Base-by-base conservation (phyloP, 108 stramenopile species). In the Fragilariopsis cylindrus region DNA sequence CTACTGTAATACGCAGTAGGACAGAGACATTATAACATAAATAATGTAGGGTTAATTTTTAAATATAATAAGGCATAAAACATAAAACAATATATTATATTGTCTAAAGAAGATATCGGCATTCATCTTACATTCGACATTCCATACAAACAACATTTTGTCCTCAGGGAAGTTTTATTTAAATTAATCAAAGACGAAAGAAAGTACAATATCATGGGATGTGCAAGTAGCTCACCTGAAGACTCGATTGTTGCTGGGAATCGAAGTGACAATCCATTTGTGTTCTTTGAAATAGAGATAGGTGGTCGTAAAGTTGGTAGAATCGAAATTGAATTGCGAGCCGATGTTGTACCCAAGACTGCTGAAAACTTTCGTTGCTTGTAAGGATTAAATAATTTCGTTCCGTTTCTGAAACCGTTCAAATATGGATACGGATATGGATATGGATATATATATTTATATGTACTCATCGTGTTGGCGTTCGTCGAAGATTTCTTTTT, bases 201-300 rank as follows among this genome's bases (percentile, higher is more conserved):
- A 30, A 30, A 30, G 30, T 30, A 30, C 0, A 30, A 30, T 48
- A 72, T 13, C 19, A 75, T 75, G 74, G 74, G 74, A 19, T 75
- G 74, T 57, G 74, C 65, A 68, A 60, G 58, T 18, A 75, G 74
- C 48, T 11, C 74, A 13, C 66, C 65, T 8, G 47, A 75, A 47
- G 55, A 41, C 15, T 13, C 66, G 5, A 57, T 68, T 5, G 39
- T 12, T 40, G 65, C 74, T 44, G 54, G 66, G n/a, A 39, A 60
- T 4, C 74, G 58, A 13, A 55, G 67, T 44, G 77, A 82, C 46
- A 97, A 96, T 68, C 96, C 95, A 7, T 92, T 96, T 2, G 97
- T 98, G 6, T 98, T 97, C 84, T 97, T 98, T 70, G 98, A 98
- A 77, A 92, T 98, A n/a, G 83, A 82, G 46, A 98, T 98, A 19